These are phyloP conservation scores for Coffea humblotiana DNA, from an alignment of 305 asterid genomes.

Conservation along the genomic window DNA sequence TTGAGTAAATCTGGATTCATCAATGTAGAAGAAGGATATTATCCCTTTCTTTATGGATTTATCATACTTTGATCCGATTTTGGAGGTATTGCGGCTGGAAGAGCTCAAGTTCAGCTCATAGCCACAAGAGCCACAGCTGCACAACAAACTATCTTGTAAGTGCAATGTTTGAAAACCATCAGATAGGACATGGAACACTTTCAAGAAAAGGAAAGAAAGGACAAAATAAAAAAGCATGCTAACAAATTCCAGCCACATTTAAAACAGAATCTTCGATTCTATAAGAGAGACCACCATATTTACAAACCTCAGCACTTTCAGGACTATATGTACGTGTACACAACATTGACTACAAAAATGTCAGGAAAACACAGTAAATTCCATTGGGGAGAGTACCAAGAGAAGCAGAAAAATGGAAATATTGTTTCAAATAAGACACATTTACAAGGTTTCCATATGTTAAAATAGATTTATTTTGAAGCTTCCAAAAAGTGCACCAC, in stretches of 20 bases:
- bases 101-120: conserved; percentile 73
- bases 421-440: not conserved
- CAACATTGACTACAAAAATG: not conserved
- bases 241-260: not conserved
- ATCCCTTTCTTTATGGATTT: conserved; percentile 80
- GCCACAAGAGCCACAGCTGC: conserved; percentile 91
- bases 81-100: conserved; percentile 72
- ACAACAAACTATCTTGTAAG: not conserved
- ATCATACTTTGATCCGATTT: conserved; percentile 76
- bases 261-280: not conserved
- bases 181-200: not conserved
- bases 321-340: not conserved
- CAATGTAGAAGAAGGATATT: conserved; percentile 70
- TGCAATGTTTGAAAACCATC: not conserved
- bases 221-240: not conserved
- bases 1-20: conserved; percentile 73
- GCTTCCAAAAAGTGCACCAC: not conserved
- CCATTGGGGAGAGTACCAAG: not conserved
- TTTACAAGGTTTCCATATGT: not conserved
- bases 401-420: not conserved
- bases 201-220: not conserved
- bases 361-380: not conserved
- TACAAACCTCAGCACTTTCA: not conserved
- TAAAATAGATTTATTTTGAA: no score
- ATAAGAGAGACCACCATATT: not conserved